A percentile compares a stretch with the other conserved stretches of the same genome.
phyloP scores from a whole-genome alignment of 2,329 filamentous ascomycete species.

The Phaeosphaeria sp. region DNA sequence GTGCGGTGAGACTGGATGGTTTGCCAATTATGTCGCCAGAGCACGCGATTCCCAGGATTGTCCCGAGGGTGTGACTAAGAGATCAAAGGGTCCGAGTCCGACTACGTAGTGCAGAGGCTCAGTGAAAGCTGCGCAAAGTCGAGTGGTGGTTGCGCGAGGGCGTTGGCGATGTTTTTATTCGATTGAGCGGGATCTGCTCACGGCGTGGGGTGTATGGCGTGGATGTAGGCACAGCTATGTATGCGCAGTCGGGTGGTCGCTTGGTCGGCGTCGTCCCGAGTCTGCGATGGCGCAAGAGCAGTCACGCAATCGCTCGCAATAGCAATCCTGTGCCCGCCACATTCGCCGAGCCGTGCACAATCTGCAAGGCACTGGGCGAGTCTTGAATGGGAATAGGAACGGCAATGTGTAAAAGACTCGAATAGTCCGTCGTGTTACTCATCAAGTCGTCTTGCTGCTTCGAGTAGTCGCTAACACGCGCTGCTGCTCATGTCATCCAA shows the following conservation, averaged over 20 bases:
- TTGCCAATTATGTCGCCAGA: constrained; percentile 2
- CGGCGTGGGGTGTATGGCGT: neutral
- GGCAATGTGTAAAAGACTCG: neutral
- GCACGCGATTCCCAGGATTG: constrained; percentile 1
- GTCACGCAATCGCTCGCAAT: constrained; percentile 9
- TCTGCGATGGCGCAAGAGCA: constrained; percentile 5
- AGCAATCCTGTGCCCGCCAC: neutral
- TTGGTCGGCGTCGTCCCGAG: neutral
- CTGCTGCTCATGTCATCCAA: neutral
- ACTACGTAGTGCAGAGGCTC: neutral
- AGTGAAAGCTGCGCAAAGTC: neutral
- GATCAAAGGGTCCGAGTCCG: neutral
- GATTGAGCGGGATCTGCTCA: neutral
- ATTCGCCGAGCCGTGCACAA: neutral
- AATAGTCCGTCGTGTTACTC: neutral
- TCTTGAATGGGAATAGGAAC: too few species aligned
- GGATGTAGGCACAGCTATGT: neutral
- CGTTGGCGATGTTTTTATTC: neutral
- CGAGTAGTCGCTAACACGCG: neutral
- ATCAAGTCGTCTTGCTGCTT: neutral
- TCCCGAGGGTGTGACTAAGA: neutral
- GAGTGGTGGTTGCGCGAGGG: neutral
- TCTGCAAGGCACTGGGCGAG: neutral
- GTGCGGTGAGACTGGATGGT: constrained; percentile 5
- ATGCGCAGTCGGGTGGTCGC: neutral